Evolutionary conservation across 805 yeast species (phyloP).

Genomic region (Yamadazyma laniorum): DNA sequence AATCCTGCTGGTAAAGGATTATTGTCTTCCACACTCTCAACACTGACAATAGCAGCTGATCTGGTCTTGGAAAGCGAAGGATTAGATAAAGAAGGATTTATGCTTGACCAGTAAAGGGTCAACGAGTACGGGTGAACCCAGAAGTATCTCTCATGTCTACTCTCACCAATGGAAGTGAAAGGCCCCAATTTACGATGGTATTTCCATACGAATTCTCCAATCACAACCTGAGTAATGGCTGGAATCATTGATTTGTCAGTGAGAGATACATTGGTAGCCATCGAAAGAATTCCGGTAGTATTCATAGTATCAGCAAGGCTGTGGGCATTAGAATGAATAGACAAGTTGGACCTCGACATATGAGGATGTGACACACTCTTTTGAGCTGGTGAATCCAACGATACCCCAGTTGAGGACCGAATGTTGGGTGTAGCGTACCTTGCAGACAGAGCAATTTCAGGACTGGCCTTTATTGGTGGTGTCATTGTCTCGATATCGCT

Average conservation of each 20-base stretch:
- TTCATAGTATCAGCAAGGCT: slow-evolving; percentile 34
- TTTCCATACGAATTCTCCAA: slow-evolving; percentile 87
- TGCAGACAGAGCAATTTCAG: slow-evolving; percentile 13
- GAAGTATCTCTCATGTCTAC: slow-evolving; percentile 86
- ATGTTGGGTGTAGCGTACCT: slow-evolving; percentile 11
- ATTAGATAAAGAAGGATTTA: slow-evolving; percentile 72
- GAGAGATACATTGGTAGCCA: slow-evolving; percentile 62
- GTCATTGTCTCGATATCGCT: slow-evolving; percentile 6
- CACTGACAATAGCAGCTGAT: slow-evolving; percentile 76
- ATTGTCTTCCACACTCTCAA: slow-evolving; percentile 76
- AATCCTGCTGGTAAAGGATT: slow-evolving; percentile 89
- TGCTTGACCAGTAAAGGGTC: slow-evolving; percentile 85
- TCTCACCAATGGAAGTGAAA: slow-evolving; percentile 69
- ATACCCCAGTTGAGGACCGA: slow-evolving; percentile 1
- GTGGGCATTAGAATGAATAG: slow-evolving; percentile 24
- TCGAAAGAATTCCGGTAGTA: slow-evolving; percentile 36
- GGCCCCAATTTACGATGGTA: slow-evolving; percentile 79
- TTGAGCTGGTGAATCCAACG: not conserved
- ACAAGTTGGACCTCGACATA: slow-evolving; percentile 28
- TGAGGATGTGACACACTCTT: slow-evolving; percentile 11
- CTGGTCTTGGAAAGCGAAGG: slow-evolving; percentile 66
- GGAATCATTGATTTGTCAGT: slow-evolving; percentile 74
- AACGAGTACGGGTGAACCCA: slow-evolving; percentile 96
- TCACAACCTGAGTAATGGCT: slow-evolving; percentile 86
- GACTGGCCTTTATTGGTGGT: slow-evolving; percentile 1